phyloP scores from a whole-genome alignment of 352 stramenopile genomes.

The Peronospora belbahrii region DNA sequence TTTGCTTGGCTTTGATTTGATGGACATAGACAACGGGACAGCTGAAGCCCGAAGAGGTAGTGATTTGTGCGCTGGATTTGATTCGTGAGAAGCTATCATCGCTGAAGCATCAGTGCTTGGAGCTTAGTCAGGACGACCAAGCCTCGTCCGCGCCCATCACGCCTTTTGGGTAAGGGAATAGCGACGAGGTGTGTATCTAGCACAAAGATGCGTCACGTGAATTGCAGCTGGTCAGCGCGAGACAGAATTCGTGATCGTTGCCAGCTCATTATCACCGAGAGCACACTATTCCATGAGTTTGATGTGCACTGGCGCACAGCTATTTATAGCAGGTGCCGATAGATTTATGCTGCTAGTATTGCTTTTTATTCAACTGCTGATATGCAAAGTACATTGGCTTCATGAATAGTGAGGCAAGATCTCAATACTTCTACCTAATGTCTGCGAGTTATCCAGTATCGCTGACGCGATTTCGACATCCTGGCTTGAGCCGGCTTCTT shows the following conservation, averaged over 20 bases:
- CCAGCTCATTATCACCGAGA: conserved; percentile 1
- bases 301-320: conserved; percentile 8
- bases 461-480: conserved; percentile 17
- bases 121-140: conserved; percentile 78
- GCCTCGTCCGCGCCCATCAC: conserved; percentile 57
- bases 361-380: conserved; percentile 24
- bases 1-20: neutral
- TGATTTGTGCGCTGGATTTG: conserved; percentile 80
- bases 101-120: conserved; percentile 81
- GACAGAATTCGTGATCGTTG: neutral
- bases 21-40: conserved; percentile 65
- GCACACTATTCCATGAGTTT: conserved; percentile 5
- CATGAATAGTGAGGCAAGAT: conserved; percentile 63
- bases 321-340: conserved; percentile 18
- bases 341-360: conserved; percentile 25
- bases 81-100: conserved; percentile 82
- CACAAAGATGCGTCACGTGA: conserved; percentile 7
- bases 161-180: conserved; percentile 59
- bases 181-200: conserved; percentile 10
- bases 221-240: neutral
- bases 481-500: conserved; percentile 4
- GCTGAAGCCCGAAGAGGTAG: conserved; percentile 76
- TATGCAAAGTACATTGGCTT: conserved; percentile 5
- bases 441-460: conserved; percentile 41
- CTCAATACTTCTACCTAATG: conserved; percentile 39